Evolutionary conservation across 2,329 filamentous ascomycete genomes (phyloP), one percentile per base, ranked within the genome.

Genomic region (Exophiala sideris): DNA sequence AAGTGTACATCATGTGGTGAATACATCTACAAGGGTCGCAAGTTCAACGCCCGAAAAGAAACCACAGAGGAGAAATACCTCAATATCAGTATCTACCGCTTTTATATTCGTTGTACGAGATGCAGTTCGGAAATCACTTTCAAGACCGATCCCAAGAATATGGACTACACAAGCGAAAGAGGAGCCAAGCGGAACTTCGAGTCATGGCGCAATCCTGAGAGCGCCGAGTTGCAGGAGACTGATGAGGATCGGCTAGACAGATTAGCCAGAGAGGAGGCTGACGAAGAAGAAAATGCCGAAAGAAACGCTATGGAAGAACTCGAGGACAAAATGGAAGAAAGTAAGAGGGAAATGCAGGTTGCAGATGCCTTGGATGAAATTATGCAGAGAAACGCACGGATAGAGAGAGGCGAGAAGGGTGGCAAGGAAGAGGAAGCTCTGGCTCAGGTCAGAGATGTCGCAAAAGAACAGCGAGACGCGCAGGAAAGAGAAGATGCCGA

Each of bases 301-400:
- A 80, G 85, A 61, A 91, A 96, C 70, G 89, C 90, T 18, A 99
- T 99, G 95, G 88, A 88, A 53, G 91, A 96, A 68, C 74, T 99
- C 44, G 94, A 99, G 74, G 86, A 88, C 59, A 97, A 97, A 76
- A 96, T 92, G 51, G 76, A 88, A 18, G 94, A 99, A 70, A 91
- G 91, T 1, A 91, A 94, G 76, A 81, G 87, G 38, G 94, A 99
- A 72, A 99, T 99, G 91, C 89, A 88, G 14, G 89, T 96, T 41
- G 94, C 94, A 1, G 94, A 99, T 75, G 92, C 91, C 6, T 75
- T 99, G 51, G 94, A 99, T 70, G 91, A 96, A 73, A 96, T 99
- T 53, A 80, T 92, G 52, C 92, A 89, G 48, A 78, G 92, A 60
- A 99, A 99, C 73, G 94, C 94, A 6, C 79, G 91, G 59, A 84